These are phyloP conservation scores for Hygrocybe punicea DNA, from an alignment of 768 basidiomycete genomes.

Conservation along the genomic window DNA sequence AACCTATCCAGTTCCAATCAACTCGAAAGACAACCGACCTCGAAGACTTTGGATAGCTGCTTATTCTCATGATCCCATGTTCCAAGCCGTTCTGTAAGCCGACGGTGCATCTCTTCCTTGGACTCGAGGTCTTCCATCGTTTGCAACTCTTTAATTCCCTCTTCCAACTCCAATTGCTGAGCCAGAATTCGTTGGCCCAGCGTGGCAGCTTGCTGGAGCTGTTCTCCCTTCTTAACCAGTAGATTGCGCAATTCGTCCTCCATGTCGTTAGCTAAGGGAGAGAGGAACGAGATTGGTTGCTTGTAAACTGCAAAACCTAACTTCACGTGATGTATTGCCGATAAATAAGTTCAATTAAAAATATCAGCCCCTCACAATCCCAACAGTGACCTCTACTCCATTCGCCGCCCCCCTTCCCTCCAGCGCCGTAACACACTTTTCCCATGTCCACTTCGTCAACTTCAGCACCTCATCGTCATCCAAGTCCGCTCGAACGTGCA, in stretches of 20 bases:
- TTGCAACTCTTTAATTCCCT: constrained; percentile 78
- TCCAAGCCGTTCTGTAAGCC: constrained; percentile 65
- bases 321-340: neutral
- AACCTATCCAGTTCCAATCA: constrained; percentile 5
- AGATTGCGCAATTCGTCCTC: too few relatives aligned
- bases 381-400: constrained; percentile 69
- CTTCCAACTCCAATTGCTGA: constrained; percentile 91
- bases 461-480: constrained; percentile 67
- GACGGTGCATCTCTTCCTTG: constrained; percentile 60
- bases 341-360: too few relatives aligned
- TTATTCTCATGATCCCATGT: constrained; percentile 79
- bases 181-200: constrained; percentile 91
- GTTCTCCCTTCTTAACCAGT: constrained; percentile 94
- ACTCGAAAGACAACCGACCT: constrained; percentile 50
- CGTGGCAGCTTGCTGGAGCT: constrained; percentile 86
- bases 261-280: too few relatives aligned
- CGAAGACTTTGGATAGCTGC: constrained; percentile 67
- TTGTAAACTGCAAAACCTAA: too few relatives aligned
- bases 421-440: constrained; percentile 54
- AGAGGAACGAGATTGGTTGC: too few relatives aligned
- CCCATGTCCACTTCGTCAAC: constrained; percentile 76
- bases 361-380: constrained; percentile 61
- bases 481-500: constrained; percentile 67
- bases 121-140: constrained; percentile 61
- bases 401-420: constrained; percentile 29